phyloP scores from a whole-genome alignment of 2,329 filamentous ascomycete genomes.

The Nigrospora osmanthi region DNA sequence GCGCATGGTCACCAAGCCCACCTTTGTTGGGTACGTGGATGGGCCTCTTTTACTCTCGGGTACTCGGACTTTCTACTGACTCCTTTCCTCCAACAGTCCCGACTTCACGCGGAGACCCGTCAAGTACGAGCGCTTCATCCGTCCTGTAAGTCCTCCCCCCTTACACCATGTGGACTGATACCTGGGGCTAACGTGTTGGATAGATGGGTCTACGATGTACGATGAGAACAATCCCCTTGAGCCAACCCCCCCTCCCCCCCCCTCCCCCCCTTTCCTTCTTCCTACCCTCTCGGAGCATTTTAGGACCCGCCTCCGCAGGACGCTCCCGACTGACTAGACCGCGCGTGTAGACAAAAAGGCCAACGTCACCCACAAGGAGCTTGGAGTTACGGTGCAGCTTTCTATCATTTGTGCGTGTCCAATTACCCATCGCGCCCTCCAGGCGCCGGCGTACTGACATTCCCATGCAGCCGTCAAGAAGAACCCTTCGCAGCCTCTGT shows the following conservation, averaged over 20 bases:
- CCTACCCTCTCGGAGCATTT: no score
- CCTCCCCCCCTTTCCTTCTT: not conserved
- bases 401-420: slow-evolving; percentile 50
- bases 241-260: not conserved
- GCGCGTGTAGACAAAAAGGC: slow-evolving; percentile 60
- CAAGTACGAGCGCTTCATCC: slow-evolving; percentile 65
- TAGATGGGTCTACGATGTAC: not conserved
- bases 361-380: slow-evolving; percentile 64
- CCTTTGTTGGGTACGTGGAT: slow-evolving; percentile 78
- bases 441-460: no score
- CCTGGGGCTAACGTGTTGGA: not conserved
- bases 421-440: no score
- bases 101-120: slow-evolving; percentile 52
- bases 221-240: no score
- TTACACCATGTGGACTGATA: not conserved
- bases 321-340: not conserved
- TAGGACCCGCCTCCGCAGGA: not conserved
- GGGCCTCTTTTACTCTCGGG: slow-evolving; percentile 55
- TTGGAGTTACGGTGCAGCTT: slow-evolving; percentile 81
- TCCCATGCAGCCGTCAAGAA: slow-evolving; percentile 41
- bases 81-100: not conserved
- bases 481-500: slow-evolving; percentile 79
- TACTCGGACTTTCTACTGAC: not conserved
- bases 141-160: slow-evolving; percentile 58
- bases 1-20: slow-evolving; percentile 54